phyloP scores from a whole-genome alignment of 352 stramenopile species.

The Blastocystis sp. region DNA sequence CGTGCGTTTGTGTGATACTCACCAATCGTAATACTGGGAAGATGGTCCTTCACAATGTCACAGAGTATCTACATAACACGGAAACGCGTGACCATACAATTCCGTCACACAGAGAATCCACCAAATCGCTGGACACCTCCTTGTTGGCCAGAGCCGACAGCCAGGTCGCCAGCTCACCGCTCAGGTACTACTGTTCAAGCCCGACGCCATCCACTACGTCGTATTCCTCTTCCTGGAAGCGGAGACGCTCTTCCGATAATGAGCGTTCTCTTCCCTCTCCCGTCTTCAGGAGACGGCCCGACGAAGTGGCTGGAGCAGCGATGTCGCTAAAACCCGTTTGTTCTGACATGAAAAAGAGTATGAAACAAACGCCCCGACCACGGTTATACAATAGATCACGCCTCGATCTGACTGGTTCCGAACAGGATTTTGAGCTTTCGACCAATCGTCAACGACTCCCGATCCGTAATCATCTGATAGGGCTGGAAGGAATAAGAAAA shows the following conservation, averaged over 20 bases:
- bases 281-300: conserved; percentile 59
- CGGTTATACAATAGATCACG: not conserved
- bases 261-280: conserved; percentile 46
- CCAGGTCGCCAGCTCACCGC: conserved; percentile 41
- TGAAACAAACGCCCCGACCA: not conserved
- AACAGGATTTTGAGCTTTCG: conserved; percentile 52
- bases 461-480: conserved; percentile 29
- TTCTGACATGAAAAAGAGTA: not conserved
- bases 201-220: not conserved
- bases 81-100: not conserved
- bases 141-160: conserved; percentile 25
- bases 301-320: conserved; percentile 27
- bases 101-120: conserved; percentile 53
- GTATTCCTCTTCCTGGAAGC: conserved; percentile 68
- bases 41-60: conserved; percentile 34
- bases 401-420: conserved; percentile 68
- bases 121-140: conserved; percentile 19
- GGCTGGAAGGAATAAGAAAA: conserved; percentile 61
- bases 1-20: conserved; percentile 62
- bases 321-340: not conserved
- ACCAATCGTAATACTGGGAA: conserved; percentile 39
- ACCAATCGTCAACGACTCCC: not conserved
- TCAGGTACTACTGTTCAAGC: conserved; percentile 44
- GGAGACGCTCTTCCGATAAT: conserved; percentile 45
- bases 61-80: conserved; percentile 48